These are phyloP conservation scores for Phytophthora aleatoria DNA, from an alignment of 352 stramenopile genomes.

Conservation along the genomic window DNA sequence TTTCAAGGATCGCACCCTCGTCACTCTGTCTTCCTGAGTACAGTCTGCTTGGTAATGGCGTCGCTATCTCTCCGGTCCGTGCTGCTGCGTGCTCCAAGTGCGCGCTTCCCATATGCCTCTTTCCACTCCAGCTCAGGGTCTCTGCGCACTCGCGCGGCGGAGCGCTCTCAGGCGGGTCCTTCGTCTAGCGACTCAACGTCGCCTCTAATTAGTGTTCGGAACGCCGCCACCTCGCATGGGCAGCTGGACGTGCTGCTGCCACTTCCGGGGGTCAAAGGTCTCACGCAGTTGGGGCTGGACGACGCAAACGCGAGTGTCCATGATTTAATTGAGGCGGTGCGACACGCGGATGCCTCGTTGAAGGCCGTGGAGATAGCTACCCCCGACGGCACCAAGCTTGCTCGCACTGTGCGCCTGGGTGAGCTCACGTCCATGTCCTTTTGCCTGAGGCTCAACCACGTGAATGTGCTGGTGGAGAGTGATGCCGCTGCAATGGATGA, in stretches of 20 bases:
- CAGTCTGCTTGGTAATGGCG: slow-evolving; percentile 6
- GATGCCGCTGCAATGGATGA: slow-evolving; percentile 40
- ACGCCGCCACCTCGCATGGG: slow-evolving; percentile 40
- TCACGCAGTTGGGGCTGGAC: slow-evolving; percentile 53
- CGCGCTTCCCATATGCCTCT: background rate
- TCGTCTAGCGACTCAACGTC: slow-evolving; percentile 10
- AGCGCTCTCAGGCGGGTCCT: slow-evolving; percentile 18
- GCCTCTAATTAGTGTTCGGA: slow-evolving; percentile 54
- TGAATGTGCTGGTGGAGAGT: slow-evolving; percentile 63
- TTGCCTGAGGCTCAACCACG: slow-evolving; percentile 72
- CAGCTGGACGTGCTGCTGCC: slow-evolving; percentile 64
- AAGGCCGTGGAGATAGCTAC: slow-evolving; percentile 73
- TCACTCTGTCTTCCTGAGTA: slow-evolving; percentile 8
- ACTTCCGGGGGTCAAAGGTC: slow-evolving; percentile 54
- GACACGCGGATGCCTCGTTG: slow-evolving; percentile 52
- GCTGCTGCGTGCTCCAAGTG: slow-evolving; percentile 7
- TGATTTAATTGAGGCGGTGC: slow-evolving; percentile 59
- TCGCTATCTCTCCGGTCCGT: slow-evolving; percentile 9
- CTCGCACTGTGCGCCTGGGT: slow-evolving; percentile 61
- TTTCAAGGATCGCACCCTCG: slow-evolving; percentile 8
- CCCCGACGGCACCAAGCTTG: slow-evolving; percentile 67
- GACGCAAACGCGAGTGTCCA: slow-evolving; percentile 50
- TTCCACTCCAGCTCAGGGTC: slow-evolving; percentile 31
- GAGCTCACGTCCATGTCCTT: slow-evolving; percentile 74
- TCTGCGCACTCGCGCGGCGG: slow-evolving; percentile 17